Evolutionary conservation across 2,329 filamentous ascomycete species (phyloP).

Genomic region (Bipolaris bicolor): DNA sequence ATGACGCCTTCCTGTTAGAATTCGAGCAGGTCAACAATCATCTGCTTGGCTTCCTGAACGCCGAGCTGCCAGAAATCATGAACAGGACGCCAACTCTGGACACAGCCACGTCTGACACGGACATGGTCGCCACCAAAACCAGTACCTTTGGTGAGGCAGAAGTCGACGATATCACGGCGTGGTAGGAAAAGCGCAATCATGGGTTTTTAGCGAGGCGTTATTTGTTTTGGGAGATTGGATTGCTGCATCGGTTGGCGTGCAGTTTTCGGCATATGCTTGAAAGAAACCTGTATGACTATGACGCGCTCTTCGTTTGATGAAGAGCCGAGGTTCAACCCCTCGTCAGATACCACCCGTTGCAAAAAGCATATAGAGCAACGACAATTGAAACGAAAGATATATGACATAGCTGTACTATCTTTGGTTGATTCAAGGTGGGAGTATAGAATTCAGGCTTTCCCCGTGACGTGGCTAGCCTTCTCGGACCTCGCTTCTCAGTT

Average conservation of each 20-base stretch:
- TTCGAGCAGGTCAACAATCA: conserved; percentile 96
- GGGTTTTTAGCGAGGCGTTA: conserved; percentile 37
- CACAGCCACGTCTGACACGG: conserved; percentile 45
- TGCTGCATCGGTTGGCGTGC: conserved; percentile 30
- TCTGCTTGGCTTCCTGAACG: conserved; percentile 80
- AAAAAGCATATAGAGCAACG: not conserved
- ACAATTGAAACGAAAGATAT: not conserved
- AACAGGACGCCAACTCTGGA: conserved; percentile 53
- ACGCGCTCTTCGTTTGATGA: conserved; percentile 19
- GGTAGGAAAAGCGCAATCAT: conserved; percentile 60
- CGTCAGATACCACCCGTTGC: conserved; percentile 14
- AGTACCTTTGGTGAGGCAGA: conserved; percentile 96
- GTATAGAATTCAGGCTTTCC: not conserved
- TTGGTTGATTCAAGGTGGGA: not conserved
- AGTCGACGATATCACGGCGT: conserved; percentile 94
- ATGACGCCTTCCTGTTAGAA: conserved; percentile 94
- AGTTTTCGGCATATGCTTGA: conserved; percentile 49
- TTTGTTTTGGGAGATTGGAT: conserved; percentile 1
- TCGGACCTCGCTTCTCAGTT: not conserved
- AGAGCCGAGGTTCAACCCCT: conserved; percentile 47
- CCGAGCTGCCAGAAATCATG: conserved; percentile 91
- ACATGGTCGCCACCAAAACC: conserved; percentile 73
- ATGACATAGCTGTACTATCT: not conserved
- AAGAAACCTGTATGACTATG: conserved; percentile 42
- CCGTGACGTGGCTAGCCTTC: too few species aligned